phyloP scores from a whole-genome alignment of 371 early-diverging fungal genomes.

The Apophysomyces sp. region DNA sequence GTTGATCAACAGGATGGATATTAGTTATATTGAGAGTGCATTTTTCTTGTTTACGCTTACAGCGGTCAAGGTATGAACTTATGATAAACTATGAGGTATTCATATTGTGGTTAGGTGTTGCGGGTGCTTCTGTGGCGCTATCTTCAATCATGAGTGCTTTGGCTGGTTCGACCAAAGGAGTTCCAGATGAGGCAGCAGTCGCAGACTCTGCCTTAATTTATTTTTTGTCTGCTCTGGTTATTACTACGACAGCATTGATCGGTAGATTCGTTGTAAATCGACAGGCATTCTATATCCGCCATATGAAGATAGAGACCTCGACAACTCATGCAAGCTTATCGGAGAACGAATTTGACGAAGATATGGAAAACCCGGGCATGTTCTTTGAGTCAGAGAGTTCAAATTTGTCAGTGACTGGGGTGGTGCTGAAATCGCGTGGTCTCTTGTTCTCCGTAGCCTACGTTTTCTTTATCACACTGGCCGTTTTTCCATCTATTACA shows the following conservation, averaged over 20 bases:
- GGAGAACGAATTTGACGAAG: slow-evolving; percentile 7
- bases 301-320: slow-evolving; percentile 32
- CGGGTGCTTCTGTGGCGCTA: slow-evolving; percentile 61
- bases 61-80: slow-evolving; percentile 52
- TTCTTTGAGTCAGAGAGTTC: neutral
- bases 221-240: slow-evolving; percentile 51
- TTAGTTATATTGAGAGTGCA: neutral
- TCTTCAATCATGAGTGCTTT: slow-evolving; percentile 56
- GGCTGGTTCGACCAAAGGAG: slow-evolving; percentile 21
- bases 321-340: neutral
- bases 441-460: slow-evolving; percentile 56
- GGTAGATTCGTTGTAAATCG: slow-evolving; percentile 43
- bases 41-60: slow-evolving; percentile 2
- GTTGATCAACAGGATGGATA: neutral
- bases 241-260: slow-evolving; percentile 47
- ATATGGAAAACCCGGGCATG: neutral
- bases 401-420: neutral
- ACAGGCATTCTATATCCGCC: slow-evolving; percentile 50
- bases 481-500: slow-evolving; percentile 79
- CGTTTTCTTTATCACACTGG: slow-evolving; percentile 68
- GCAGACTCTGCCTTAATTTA: slow-evolving; percentile 59
- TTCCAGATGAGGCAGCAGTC: slow-evolving; percentile 34
- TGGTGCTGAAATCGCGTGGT: slow-evolving; percentile 32
- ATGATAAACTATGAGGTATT: neutral
- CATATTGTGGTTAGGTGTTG: slow-evolving; percentile 36